Conservation (phyloP, 805 yeast genomes). For the Blastobotrys terrestris region DNA sequence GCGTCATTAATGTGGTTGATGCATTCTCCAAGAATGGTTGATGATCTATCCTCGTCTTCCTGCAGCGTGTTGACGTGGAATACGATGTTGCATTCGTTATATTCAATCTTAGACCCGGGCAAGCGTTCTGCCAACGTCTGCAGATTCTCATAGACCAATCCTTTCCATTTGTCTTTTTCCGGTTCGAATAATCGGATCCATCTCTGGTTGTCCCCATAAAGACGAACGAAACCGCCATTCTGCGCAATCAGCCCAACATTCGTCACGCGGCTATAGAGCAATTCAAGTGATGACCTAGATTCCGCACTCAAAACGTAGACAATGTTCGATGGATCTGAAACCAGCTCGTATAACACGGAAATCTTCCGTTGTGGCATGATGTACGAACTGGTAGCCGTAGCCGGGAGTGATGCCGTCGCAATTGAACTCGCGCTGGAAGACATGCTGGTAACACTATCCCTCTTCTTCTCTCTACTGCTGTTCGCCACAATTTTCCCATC, state of each 20-base stretch:
- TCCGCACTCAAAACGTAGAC: slow-evolving; percentile 69
- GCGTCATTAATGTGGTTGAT: slow-evolving; percentile 79
- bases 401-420: neutral
- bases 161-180: slow-evolving; percentile 42
- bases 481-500: slow-evolving; percentile 1
- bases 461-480: neutral
- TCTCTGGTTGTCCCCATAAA: slow-evolving; percentile 28
- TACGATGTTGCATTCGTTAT: slow-evolving; percentile 72
- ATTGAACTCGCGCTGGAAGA: neutral
- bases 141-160: slow-evolving; percentile 48
- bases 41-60: slow-evolving; percentile 56
- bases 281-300: slow-evolving; percentile 57
- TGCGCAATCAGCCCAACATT: slow-evolving; percentile 83
- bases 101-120: slow-evolving; percentile 68
- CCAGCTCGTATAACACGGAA: slow-evolving; percentile 52
- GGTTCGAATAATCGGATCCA: slow-evolving; percentile 64
- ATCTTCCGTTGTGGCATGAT: slow-evolving; percentile 55
- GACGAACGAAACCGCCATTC: slow-evolving; percentile 71
- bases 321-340: slow-evolving; percentile 50
- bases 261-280: slow-evolving; percentile 59
- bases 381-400: slow-evolving; percentile 29
- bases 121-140: slow-evolving; percentile 63
- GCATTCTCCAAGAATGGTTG: slow-evolving; percentile 71
- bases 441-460: neutral
- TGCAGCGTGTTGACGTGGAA: slow-evolving; percentile 46